phyloP scores from a whole-genome alignment of 257 asterid genomes.

The Solanum tarijense region DNA sequence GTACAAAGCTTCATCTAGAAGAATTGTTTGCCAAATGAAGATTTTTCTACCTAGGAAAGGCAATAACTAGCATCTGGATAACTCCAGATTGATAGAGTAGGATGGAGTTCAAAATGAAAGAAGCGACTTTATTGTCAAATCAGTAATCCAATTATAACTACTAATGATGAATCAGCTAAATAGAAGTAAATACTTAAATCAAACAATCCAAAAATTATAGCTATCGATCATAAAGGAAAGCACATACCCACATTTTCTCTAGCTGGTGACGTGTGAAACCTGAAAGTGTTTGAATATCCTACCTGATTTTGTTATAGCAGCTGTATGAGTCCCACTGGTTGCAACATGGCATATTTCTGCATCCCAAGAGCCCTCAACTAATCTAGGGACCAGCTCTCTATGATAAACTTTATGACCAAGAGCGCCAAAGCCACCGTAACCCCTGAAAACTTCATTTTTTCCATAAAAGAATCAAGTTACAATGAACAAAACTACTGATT shows the following conservation, averaged over 20 bases:
- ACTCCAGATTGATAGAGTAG: neutral
- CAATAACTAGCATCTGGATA: neutral
- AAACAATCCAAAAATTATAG: neutral
- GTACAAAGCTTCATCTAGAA: neutral
- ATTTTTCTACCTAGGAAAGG: neutral
- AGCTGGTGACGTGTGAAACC: neutral
- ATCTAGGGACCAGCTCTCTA: conserved; percentile 73
- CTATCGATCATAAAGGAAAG: neutral
- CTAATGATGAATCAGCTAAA: neutral
- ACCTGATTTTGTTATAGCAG: conserved; percentile 80
- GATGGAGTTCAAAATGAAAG: neutral
- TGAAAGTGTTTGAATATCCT: conserved; percentile 1
- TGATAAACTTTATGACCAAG: conserved; percentile 88
- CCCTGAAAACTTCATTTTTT: conserved; percentile 80
- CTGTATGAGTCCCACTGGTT: conserved; percentile 90
- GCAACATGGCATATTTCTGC: conserved; percentile 62
- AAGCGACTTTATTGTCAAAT: neutral
- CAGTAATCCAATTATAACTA: neutral
- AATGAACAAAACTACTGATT: neutral
- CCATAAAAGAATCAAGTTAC: conserved; percentile 32
- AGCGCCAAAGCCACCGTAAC: conserved; percentile 99
- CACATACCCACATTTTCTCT: neutral
- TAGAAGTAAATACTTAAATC: neutral
- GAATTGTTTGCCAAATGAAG: neutral
- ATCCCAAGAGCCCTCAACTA: conserved; percentile 77